A percentile compares a stretch with the other conserved stretches of the same genome.
These are phyloP conservation scores for Colletotrichum siamense DNA, from an alignment of 2,329 filamentous ascomycete genomes.

Conservation along the genomic window DNA sequence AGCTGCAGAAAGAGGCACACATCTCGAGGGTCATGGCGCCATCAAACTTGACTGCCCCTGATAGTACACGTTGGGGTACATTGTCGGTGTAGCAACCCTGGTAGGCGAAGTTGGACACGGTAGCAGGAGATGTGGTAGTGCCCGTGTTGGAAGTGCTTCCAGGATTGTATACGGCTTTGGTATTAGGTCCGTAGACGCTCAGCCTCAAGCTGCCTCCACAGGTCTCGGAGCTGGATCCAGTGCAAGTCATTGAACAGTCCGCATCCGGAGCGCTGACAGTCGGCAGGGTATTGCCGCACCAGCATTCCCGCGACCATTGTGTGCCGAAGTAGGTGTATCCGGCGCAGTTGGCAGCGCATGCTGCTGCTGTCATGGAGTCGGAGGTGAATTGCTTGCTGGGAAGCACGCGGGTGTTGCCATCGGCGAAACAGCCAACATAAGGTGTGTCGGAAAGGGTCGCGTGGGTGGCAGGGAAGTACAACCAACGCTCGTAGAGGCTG, in stretches of 20 bases:
- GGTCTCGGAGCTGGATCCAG: slow-evolving; percentile 37
- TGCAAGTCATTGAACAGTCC: slow-evolving; percentile 46
- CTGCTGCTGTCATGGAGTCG: slow-evolving; percentile 39
- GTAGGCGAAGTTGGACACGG: background rate
- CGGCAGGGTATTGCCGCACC: slow-evolving; percentile 43
- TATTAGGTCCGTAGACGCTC: slow-evolving; percentile 29
- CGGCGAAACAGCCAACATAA: background rate
- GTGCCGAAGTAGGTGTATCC: slow-evolving; percentile 49
- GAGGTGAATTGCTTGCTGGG: slow-evolving; percentile 31
- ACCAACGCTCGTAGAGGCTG: background rate
- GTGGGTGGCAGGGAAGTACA: background rate
- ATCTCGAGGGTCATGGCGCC: slow-evolving; percentile 40
- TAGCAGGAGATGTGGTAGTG: background rate
- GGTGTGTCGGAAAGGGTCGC: background rate
- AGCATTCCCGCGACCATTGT: slow-evolving; percentile 49
- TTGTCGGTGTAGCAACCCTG: background rate
- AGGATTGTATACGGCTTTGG: background rate
- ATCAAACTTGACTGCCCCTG: slow-evolving; percentile 42
- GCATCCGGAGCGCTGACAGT: slow-evolving; percentile 30
- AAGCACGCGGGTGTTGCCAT: slow-evolving; percentile 29
- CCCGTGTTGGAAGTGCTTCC: background rate
- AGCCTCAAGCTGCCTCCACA: slow-evolving; percentile 46
- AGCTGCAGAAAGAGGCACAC: slow-evolving; percentile 36
- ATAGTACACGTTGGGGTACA: slow-evolving; percentile 38
- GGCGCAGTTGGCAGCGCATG: slow-evolving; percentile 43